Percentiles rank a stretch among this genome's conserved stretches.
These are phyloP conservation scores for Teratosphaeria nubilosa DNA, from an alignment of 2,329 filamentous ascomycete genomes.

Conservation along the genomic window DNA sequence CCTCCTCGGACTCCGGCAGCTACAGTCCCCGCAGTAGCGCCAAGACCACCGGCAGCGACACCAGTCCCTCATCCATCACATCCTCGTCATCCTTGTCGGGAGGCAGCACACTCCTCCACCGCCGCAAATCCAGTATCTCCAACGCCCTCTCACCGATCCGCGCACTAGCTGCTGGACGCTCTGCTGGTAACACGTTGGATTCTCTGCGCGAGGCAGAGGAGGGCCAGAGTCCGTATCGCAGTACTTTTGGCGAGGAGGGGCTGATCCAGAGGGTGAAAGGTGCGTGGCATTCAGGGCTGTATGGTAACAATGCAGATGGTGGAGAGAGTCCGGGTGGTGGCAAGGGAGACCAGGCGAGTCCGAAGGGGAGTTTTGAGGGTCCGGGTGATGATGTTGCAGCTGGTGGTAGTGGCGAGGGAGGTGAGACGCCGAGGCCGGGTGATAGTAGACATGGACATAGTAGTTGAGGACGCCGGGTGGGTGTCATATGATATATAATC, in stretches of 20 bases:
- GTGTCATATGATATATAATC: not conserved
- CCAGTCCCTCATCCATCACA: not conserved
- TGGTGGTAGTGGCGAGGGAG: not conserved
- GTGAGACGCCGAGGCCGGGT: not conserved
- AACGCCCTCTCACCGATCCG: not conserved
- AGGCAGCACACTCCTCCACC: not conserved
- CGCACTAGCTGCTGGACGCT: not conserved
- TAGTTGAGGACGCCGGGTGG: not conserved
- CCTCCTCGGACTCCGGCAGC: not conserved
- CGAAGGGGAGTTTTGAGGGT: not conserved
- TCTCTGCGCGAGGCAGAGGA: not conserved
- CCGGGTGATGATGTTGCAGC: not conserved
- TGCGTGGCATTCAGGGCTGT: not conserved
- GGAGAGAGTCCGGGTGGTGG: not conserved
- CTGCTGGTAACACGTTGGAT: not conserved
- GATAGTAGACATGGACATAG: not conserved
- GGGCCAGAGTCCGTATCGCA: slow-evolving; percentile 1
- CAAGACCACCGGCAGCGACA: not conserved
- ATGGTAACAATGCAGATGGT: not conserved
- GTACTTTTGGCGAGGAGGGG: not conserved
- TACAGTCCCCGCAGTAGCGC: not conserved
- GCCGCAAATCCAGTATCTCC: not conserved
- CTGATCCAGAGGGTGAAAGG: not conserved
- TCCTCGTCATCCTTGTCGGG: not conserved
- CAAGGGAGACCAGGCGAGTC: not conserved